phyloP scores from a whole-genome alignment of 257 asterid species.

The Mentha longifolia region DNA sequence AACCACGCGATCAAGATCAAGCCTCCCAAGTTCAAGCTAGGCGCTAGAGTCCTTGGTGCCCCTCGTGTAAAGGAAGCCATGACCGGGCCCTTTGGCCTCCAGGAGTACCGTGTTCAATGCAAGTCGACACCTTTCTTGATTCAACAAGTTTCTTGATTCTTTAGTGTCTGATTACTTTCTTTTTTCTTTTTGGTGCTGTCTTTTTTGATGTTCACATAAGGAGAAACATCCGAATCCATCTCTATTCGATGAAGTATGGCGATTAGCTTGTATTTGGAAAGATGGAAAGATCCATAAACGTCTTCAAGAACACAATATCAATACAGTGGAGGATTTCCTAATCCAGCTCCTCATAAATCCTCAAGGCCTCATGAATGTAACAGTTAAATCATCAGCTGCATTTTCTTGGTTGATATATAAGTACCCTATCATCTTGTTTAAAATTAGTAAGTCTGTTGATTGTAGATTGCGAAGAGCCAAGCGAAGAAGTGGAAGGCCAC shows the following conservation, averaged over 20 bases:
- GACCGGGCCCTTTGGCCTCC: conserved; percentile 46
- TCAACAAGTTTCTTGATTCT: background rate
- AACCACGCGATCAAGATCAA: conserved; percentile 29
- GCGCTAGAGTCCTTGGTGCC: conserved; percentile 41
- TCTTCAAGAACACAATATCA: conserved; percentile 33
- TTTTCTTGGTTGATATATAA: background rate
- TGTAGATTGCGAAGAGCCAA: conserved; percentile 45
- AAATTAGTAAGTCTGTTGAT: background rate
- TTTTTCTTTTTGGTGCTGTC: background rate
- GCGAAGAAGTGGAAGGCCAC: conserved; percentile 45
- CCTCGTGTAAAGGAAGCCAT: conserved; percentile 45
- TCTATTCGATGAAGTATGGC: conserved; percentile 51
- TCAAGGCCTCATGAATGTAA: conserved; percentile 53
- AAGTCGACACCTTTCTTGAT: conserved; percentile 18
- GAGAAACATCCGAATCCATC: conserved; percentile 49
- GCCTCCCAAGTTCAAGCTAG: conserved; percentile 41
- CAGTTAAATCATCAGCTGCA: background rate
- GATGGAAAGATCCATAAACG: conserved; percentile 36
- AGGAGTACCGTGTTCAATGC: conserved; percentile 48
- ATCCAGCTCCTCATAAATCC: conserved; percentile 45
- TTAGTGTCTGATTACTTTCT: background rate
- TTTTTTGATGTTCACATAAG: conserved; percentile 44
- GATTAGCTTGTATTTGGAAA: conserved; percentile 40
- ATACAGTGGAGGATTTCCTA: conserved; percentile 59
- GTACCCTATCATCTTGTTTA: too few species aligned